Base-by-base conservation (phyloP, 2,329 filamentous ascomycete species). In the Pseudophaeomoniella oleicola region DNA sequence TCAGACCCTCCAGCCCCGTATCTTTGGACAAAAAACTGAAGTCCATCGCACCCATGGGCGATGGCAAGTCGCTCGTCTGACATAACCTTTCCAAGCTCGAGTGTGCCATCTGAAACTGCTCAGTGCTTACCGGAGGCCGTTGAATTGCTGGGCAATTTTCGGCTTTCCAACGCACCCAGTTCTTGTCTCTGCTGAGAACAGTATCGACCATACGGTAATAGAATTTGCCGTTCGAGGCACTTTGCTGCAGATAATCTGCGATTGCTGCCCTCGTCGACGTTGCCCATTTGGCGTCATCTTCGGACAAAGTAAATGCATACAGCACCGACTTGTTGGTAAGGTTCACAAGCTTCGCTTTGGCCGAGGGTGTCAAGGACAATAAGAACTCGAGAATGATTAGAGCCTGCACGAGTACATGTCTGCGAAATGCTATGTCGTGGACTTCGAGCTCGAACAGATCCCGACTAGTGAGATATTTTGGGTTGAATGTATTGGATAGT, bases 161-260 rank as follows among this genome's bases (percentile, higher is more conserved):
- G 41, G 88, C 79, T 62, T 99, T 99, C 90, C 90, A 99, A 43
- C 86, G 80, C 32, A 92, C 86, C 92, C 92, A 98, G 54, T 96
- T 94, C 64, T 94, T 96, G 58, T 99, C 90, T 44, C 90, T 73
- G 16, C 85, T 84, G 18, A 98, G 72, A 19, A 98, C 88, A 10
- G 87, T 96, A 55, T 96, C 88, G 19, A 98, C 86, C 75, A 96
- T 93, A 29, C 90, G 80, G 59, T 86, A 81, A 58, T 96, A 98
- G 58, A 93, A 93, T 44, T 84, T 82, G 18, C 90, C 90, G 30
- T 69, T 62, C 14, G 83, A 83, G 34, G 36, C 44, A 15, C 47
- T 46, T 30, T 46, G 44, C 52, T 81, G 81, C 39, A 98, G 71
- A 57, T 94, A 94, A 40, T 76, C 75, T 40, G 81, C 81, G 49